Conservation (phyloP, 345 rosid species). For the Moricandia arvensis region DNA sequence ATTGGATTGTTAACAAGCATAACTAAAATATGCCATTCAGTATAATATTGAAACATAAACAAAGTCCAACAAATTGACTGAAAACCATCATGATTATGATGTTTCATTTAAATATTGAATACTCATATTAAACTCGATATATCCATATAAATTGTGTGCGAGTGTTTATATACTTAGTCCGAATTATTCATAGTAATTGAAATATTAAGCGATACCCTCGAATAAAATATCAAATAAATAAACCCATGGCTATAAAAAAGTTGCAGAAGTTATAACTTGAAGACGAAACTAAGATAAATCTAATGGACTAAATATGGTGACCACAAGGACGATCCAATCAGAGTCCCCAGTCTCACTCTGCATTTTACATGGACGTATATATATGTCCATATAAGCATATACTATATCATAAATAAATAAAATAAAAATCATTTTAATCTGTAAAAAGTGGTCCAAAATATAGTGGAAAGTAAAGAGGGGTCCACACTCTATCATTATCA, state of each 20-base stretch:
- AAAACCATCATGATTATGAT: not conserved
- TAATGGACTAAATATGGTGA: not conserved
- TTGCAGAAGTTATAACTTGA: not conserved
- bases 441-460: not conserved
- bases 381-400: not conserved
- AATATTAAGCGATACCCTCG: not conserved
- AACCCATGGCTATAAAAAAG: not conserved
- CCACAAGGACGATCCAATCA: not conserved
- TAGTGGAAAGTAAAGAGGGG: constrained; percentile 18
- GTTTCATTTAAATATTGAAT: not conserved
- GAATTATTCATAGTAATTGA: not conserved
- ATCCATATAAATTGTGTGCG: not conserved
- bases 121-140: not conserved
- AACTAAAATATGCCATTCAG: not conserved
- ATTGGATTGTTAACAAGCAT: not conserved
- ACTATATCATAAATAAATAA: no score
- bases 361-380: not conserved
- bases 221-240: not conserved
- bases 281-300: not conserved
- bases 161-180: not conserved
- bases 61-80: not conserved
- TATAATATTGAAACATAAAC: not conserved
- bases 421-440: not conserved
- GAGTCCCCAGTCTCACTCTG: not conserved
- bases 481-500: constrained; percentile 20